These are phyloP conservation scores for Solanum aculeatissimum DNA, from an alignment of 305 asterid species.

Conservation along the genomic window DNA sequence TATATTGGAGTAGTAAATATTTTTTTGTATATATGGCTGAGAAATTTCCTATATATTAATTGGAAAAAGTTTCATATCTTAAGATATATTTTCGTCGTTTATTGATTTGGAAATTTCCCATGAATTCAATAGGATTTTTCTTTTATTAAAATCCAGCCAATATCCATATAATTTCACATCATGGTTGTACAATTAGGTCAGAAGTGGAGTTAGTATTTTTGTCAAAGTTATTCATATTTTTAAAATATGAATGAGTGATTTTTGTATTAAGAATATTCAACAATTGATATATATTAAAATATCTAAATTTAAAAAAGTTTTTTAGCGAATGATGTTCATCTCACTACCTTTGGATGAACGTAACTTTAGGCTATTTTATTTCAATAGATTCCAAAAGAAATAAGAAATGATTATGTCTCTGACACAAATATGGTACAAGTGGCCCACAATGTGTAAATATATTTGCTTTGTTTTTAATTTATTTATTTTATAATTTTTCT, in stretches of 20 bases:
- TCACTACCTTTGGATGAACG: too few relatives aligned
- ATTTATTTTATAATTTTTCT: not conserved
- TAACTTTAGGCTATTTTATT: not conserved
- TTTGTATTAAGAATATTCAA: too few relatives aligned
- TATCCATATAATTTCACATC: not conserved
- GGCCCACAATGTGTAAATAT: not conserved
- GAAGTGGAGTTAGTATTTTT: too few relatives aligned
- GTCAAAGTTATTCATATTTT: too few relatives aligned
- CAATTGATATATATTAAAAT: too few relatives aligned
- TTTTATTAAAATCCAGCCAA: not conserved
- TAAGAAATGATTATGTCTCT: not conserved
- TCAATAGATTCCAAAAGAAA: not conserved
- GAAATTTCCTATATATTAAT: not conserved
- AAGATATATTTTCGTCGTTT: not conserved
- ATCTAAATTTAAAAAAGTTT: too few relatives aligned
- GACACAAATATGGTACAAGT: not conserved
- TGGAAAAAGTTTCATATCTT: not conserved
- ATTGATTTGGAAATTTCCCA: not conserved
- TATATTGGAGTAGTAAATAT: not conserved
- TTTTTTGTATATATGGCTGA: not conserved
- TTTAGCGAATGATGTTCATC: too few relatives aligned
- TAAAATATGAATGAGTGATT: fast-evolving
- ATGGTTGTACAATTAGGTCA: not conserved
- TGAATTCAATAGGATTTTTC: not conserved
- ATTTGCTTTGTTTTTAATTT: not conserved